These are phyloP conservation scores for Pelagomonas calceolata DNA, from an alignment of 108 stramenopile species.

Conservation along the genomic window DNA sequence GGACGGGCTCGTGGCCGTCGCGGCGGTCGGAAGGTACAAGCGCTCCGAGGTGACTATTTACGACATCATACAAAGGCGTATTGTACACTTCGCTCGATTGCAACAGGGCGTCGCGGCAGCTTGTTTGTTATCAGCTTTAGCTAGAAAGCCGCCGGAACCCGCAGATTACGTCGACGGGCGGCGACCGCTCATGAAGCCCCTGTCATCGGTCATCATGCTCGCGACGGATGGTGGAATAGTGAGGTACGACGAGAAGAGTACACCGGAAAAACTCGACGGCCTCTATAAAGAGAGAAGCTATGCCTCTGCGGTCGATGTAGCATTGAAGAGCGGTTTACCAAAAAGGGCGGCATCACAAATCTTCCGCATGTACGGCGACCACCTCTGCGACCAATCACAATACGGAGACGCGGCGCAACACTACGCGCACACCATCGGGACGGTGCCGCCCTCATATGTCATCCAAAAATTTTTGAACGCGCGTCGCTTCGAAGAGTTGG, in stretches of 20 bases:
- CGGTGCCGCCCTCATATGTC: constrained; percentile 81
- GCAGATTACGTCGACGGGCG: too few species aligned
- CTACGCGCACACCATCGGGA: constrained; percentile 85
- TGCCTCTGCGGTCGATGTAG: constrained; percentile 17
- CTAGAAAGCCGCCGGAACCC: constrained; percentile 1
- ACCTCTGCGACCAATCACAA: constrained; percentile 81
- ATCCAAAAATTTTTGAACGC: constrained; percentile 82
- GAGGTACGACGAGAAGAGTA: constrained; percentile 70
- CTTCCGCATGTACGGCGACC: constrained; percentile 76
- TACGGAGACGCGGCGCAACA: constrained; percentile 77
- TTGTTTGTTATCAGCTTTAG: neutral
- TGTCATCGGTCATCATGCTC: constrained; percentile 9
- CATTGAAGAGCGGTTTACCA: neutral
- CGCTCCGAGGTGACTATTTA: constrained; percentile 6
- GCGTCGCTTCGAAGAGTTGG: constrained; percentile 68
- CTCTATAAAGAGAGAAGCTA: constrained; percentile 30
- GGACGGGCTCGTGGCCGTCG: constrained; percentile 28
- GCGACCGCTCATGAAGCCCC: neutral
- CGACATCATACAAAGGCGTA: constrained; percentile 13
- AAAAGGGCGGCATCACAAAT: constrained; percentile 53
- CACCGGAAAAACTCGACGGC: constrained; percentile 70
- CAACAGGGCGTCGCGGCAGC: neutral
- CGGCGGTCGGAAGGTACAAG: constrained; percentile 13
- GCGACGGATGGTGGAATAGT: constrained; percentile 52
- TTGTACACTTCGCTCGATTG: neutral